Base-by-base conservation (phyloP, 441 rosid genomes). In the Aquilaria agallochum region DNA sequence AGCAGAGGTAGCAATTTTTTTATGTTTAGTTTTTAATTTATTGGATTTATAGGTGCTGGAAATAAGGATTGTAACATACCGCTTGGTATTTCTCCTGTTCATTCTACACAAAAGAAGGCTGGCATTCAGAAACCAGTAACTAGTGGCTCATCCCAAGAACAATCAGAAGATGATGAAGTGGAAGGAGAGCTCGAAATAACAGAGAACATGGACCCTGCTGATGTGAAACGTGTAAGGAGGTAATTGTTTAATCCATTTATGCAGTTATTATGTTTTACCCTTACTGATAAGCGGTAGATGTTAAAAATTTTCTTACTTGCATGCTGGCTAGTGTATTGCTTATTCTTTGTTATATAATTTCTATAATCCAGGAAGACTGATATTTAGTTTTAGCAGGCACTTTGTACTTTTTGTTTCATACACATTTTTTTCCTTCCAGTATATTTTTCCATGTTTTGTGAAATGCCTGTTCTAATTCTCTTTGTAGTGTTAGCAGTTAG, bases 181-280 rank as follows among this genome's bases (percentile, higher is more conserved):
- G 87, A 80, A 52, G 87, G 77, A 65, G 89, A 80, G 71, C 78
- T 74, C 63, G 83, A 67, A 62, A 75, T 72, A 34, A 79, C 73
- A 33, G 85, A 73, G 59, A 76, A 79, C 74, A 78, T 72, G 85
- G 75, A 67, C 55, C 89, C 89, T 52, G 34, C 75, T 52, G 72
- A 80, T 77, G 86, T 51, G 31, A 86, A 86, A 63, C 86, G 88
- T 5, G 85, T 87, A 33, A 72, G 81, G 72, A 87, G 93, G 93
- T 83, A 76, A 62, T 45, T 9, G n/a, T 53, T 30, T 61, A 40
- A 34, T 12, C 20, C 31, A 9, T 45, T 68, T 40, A 40, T 40
- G 45, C 4, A 40, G 45, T 40, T 40, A 8, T 40, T 40, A 6
- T 40, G 7, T 40, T 4, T 4, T 40, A 40, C 45, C 45, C 1